Base-by-base conservation (phyloP, 257 asterid species). In the Petunia axillaris region DNA sequence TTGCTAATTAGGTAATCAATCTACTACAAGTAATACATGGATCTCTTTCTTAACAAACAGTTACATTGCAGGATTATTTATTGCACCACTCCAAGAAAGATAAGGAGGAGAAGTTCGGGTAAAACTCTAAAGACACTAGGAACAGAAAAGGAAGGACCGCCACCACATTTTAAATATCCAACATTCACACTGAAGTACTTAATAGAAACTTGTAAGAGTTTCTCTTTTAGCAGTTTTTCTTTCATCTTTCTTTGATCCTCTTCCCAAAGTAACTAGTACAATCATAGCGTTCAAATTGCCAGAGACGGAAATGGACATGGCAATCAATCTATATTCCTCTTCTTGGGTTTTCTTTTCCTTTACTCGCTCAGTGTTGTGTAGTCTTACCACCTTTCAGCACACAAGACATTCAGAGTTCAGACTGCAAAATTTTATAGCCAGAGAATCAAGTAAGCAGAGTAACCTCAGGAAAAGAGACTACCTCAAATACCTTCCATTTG, bases 131-230 rank as follows among this genome's bases (percentile, higher is more conserved):
- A 35, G 43, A 71, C 60, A 48, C 1, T 9, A 46, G 60, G 44
- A 71, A 35, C 77, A 48, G 60, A 71, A 48, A 48, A 71, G 16
- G 50, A 10, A 48, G 46, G 40, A 2, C 77, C 46, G 2, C 25
- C 43, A 71, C 77, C 16, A 35, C 60, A 8, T 71, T 35, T 71
- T 4, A 46, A 16, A 40, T n/a, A 46, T 70, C 40, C 76, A 15
- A 55, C 62, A 55, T 5, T 5, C 25, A 44, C 5, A 70, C 76
- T 46, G 16, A 46, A 70, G 76, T 46, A 25, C 25, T 25, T 25
- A 10, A 48, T 39, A 70, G 5, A 71, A 71, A 44, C 76, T 68
- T 68, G 38, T 36, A 44, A 25, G 77, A 25, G 77, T 35, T 48
- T 0, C 77, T 46, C 43, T 15, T 16, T 46, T 39, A 25, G 9